These are phyloP conservation scores for Skeletonema grethae DNA, from an alignment of 108 stramenopile species.

Conservation along the genomic window DNA sequence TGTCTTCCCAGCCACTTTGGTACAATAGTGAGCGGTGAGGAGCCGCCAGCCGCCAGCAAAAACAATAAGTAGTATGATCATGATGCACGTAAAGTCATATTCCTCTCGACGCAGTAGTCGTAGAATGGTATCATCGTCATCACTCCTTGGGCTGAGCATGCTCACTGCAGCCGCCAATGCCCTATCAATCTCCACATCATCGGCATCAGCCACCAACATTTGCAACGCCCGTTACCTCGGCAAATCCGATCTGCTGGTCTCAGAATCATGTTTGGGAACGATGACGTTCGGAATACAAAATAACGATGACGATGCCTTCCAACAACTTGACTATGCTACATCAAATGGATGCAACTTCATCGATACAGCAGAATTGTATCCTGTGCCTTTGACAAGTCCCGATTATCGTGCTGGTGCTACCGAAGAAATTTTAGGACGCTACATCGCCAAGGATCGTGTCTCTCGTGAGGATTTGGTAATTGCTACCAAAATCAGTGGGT, in stretches of 20 bases:
- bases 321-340: slow-evolving; percentile 46
- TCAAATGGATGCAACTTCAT: slow-evolving; percentile 49
- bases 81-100: neutral
- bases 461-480: slow-evolving; percentile 37
- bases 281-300: slow-evolving; percentile 54
- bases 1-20: too few relatives aligned
- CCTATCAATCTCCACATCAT: slow-evolving; percentile 10
- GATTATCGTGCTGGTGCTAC: slow-evolving; percentile 42
- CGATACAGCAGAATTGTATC: slow-evolving; percentile 51
- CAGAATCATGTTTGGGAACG: slow-evolving; percentile 59
- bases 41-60: too few relatives aligned
- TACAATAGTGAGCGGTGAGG: too few relatives aligned
- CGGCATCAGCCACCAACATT: slow-evolving; percentile 8
- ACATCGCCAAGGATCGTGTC: slow-evolving; percentile 12
- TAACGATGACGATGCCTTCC: slow-evolving; percentile 30
- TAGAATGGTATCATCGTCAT: neutral
- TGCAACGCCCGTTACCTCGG: slow-evolving; percentile 54
- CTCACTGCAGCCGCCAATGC: neutral
- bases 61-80: too few relatives aligned
- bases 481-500: slow-evolving; percentile 33
- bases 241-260: slow-evolving; percentile 75
- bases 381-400: slow-evolving; percentile 35
- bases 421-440: slow-evolving; percentile 44
- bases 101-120: neutral
- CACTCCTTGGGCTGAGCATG: neutral